phyloP scores from a whole-genome alignment of 805 yeast species.

The Danielia reshetovae region DNA sequence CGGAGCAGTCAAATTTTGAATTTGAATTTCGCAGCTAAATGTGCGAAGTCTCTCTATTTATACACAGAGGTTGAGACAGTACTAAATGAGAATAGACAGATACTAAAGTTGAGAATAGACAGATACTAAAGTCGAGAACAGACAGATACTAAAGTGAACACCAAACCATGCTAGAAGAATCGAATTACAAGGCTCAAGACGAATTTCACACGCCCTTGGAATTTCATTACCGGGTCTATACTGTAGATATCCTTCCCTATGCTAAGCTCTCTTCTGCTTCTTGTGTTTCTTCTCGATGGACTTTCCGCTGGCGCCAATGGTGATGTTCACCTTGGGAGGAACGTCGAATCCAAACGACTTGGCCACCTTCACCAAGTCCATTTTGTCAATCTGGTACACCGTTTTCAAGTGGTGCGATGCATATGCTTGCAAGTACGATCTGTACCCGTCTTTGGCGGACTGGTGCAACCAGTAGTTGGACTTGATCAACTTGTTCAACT shows the following conservation, averaged over 20 bases:
- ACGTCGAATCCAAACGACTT: conserved; percentile 90
- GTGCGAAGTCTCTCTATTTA: too few relatives aligned
- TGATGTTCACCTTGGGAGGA: conserved; percentile 95
- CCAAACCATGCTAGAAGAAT: too few relatives aligned
- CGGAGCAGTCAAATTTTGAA: background rate
- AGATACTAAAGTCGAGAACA: too few relatives aligned
- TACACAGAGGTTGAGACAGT: too few relatives aligned
- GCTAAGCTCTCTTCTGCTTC: conserved; percentile 35
- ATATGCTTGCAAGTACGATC: conserved; percentile 95
- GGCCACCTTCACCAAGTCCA: conserved; percentile 92
- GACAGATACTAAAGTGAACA: too few relatives aligned
- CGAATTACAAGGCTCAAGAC: too few relatives aligned
- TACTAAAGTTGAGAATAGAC: too few relatives aligned
- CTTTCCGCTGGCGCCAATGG: conserved; percentile 90
- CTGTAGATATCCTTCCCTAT: conserved; percentile 2
- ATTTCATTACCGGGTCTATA: too few relatives aligned
- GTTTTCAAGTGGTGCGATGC: conserved; percentile 95
- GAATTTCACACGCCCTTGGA: too few relatives aligned
- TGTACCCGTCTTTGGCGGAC: conserved; percentile 95
- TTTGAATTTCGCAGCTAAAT: background rate
- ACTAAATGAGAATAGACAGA: too few relatives aligned
- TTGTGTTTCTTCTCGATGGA: conserved; percentile 47
- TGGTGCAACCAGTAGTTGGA: conserved; percentile 93
- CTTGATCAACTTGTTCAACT: conserved; percentile 83
- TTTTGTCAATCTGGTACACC: conserved; percentile 92